Conservation (phyloP, 164 flowering plant species). For the Umbilicus rupestris region DNA sequence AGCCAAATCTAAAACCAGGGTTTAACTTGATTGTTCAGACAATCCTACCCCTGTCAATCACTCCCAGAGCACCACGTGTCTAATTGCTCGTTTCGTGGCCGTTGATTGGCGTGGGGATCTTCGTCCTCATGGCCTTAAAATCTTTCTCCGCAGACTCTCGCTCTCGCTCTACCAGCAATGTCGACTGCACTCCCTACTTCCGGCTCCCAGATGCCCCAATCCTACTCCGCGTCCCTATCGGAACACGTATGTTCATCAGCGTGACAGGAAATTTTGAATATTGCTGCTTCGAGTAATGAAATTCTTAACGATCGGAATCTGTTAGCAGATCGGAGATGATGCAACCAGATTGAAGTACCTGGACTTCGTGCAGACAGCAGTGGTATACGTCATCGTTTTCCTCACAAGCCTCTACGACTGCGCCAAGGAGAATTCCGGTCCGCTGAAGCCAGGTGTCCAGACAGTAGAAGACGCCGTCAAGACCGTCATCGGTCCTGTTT, state of each 20-base stretch:
- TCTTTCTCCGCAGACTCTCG: background rate
- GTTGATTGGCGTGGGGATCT: background rate
- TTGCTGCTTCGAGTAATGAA: no score
- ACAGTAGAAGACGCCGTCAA: conserved; percentile 74
- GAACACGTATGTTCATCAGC: background rate
- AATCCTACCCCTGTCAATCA: background rate
- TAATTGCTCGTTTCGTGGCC: background rate
- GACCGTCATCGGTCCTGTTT: conserved; percentile 68
- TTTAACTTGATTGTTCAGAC: no score
- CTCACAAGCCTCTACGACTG: conserved; percentile 41
- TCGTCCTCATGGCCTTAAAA: background rate
- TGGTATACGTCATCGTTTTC: conserved; percentile 25
- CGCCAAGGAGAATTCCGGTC: conserved; percentile 73
- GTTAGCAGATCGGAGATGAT: conserved; percentile 19
- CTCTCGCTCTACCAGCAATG: background rate
- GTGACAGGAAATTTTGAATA: no score
- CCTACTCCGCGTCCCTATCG: background rate
- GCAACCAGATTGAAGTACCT: conserved; percentile 39
- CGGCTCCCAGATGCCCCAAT: conserved; percentile 4
- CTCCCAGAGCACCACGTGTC: background rate
- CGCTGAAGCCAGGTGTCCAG: conserved; percentile 55
- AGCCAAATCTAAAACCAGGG: background rate
- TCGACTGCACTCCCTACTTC: background rate
- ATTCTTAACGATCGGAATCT: no score
- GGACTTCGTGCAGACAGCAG: conserved; percentile 53